Evolutionary conservation across 306 rosid genomes (phyloP).

Genomic region (Sicyos edulis): DNA sequence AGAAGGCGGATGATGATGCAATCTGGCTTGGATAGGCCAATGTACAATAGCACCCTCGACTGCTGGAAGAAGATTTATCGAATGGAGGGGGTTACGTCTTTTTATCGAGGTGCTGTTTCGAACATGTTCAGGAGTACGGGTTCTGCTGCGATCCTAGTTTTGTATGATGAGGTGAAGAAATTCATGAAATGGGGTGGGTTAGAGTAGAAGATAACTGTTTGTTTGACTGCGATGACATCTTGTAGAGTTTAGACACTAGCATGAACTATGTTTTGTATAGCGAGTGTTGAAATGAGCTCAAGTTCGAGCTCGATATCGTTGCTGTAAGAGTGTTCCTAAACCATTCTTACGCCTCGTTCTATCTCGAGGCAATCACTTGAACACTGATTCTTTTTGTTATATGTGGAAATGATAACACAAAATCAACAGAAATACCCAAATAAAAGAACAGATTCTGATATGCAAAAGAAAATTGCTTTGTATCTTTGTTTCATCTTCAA

Average conservation of each 20-base stretch:
- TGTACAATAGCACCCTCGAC: conserved; percentile 60
- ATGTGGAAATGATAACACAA: neutral
- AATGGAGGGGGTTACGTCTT: conserved; percentile 68
- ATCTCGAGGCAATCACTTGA: neutral
- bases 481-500: neutral
- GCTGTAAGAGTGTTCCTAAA: neutral
- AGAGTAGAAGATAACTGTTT: conserved; percentile 24
- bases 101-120: conserved; percentile 79
- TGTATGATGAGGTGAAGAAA: conserved; percentile 87
- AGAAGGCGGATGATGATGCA: conserved; percentile 99
- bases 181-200: conserved; percentile 64
- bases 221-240: conserved; percentile 1
- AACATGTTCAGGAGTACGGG: conserved; percentile 86
- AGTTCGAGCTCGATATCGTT: neutral
- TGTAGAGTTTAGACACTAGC: conserved; percentile 26
- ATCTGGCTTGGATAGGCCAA: conserved; percentile 66
- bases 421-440: neutral
- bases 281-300: neutral
- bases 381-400: neutral
- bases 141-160: conserved; percentile 85
- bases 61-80: conserved; percentile 83
- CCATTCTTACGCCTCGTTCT: conserved; percentile 1
- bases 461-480: neutral
- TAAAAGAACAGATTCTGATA: conserved; percentile 17
- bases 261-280: neutral